A percentile compares a stretch with the other conserved stretches of the same genome.
Conservation (phyloP, 176 grass and related monocot genomes). For the Puya raimondii region DNA sequence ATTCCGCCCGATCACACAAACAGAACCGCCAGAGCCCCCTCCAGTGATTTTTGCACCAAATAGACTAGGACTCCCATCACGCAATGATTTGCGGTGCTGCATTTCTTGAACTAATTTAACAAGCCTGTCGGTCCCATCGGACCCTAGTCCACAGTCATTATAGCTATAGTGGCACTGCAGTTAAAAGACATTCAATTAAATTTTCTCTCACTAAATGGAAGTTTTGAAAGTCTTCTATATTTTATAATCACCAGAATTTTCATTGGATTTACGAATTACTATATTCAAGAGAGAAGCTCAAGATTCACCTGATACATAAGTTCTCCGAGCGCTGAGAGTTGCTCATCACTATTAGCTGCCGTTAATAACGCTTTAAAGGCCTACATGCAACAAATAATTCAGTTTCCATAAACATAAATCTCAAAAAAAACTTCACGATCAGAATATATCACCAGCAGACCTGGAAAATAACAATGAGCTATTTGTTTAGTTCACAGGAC, state of each 20-base stretch:
- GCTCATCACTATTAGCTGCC: constrained; percentile 67
- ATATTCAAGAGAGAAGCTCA: background rate
- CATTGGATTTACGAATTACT: too few relatives aligned
- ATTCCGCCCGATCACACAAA: constrained; percentile 77
- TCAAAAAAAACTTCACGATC: background rate
- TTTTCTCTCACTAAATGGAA: too few relatives aligned
- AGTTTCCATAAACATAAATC: background rate
- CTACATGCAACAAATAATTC: constrained; percentile 23
- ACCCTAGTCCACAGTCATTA: constrained; percentile 80
- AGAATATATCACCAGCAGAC: background rate
- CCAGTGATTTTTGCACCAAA: constrained; percentile 93
- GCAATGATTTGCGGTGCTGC: constrained; percentile 59
- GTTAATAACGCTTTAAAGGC: constrained; percentile 85
- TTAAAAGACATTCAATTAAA: constrained; percentile 1
- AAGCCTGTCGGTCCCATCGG: constrained; percentile 73
- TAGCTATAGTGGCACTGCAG: constrained; percentile 92
- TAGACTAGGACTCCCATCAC: constrained; percentile 32
- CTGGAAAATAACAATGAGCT: too few relatives aligned
- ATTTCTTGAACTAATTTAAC: constrained; percentile 90
- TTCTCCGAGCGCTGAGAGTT: constrained; percentile 79
- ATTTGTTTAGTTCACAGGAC: too few relatives aligned
- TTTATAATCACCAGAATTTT: too few relatives aligned
- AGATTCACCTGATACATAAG: constrained; percentile 88
- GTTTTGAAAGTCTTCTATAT: too few relatives aligned
- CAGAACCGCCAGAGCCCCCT: constrained; percentile 75